These are phyloP conservation scores for Saprolegnia parasitica DNA, from an alignment of 352 stramenopile species.

Conservation along the genomic window DNA sequence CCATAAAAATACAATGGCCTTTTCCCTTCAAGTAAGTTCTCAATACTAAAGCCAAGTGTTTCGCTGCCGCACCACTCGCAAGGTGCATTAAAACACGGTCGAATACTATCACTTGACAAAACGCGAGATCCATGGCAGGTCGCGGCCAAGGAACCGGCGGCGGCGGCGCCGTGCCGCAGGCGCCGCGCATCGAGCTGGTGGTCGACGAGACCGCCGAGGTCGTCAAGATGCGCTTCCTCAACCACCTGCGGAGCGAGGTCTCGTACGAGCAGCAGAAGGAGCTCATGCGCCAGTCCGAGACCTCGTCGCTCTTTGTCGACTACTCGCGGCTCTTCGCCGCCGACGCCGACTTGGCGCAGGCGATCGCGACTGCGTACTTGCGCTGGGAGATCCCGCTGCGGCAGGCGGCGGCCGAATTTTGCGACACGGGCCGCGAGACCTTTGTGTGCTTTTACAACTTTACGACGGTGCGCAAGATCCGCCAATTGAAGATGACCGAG, in stretches of 20 bases:
- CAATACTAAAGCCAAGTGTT: neutral
- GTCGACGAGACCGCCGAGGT: conserved; percentile 72
- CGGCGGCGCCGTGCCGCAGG: neutral
- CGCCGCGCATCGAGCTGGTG: conserved; percentile 30
- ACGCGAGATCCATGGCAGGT: conserved; percentile 16
- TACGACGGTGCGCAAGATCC: conserved; percentile 62
- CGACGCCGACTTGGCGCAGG: conserved; percentile 72
- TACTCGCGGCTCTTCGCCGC: conserved; percentile 81
- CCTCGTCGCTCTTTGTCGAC: conserved; percentile 83
- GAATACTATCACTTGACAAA: neutral
- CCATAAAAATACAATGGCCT: neutral
- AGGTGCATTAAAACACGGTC: neutral
- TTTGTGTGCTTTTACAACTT: conserved; percentile 90
- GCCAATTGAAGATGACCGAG: conserved; percentile 87
- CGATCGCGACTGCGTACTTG: conserved; percentile 81
- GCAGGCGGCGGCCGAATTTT: conserved; percentile 29
- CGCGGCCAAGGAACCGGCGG: neutral
- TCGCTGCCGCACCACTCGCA: neutral
- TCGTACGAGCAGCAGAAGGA: conserved; percentile 83
- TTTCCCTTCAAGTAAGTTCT: neutral
- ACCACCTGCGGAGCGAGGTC: conserved; percentile 78
- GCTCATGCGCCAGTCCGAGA: conserved; percentile 83
- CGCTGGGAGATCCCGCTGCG: conserved; percentile 57
- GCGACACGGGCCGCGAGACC: conserved; percentile 48
- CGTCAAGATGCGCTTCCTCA: conserved; percentile 77